phyloP scores from a whole-genome alignment of 75 land plant species.

The Isoetes taiwanensis region DNA sequence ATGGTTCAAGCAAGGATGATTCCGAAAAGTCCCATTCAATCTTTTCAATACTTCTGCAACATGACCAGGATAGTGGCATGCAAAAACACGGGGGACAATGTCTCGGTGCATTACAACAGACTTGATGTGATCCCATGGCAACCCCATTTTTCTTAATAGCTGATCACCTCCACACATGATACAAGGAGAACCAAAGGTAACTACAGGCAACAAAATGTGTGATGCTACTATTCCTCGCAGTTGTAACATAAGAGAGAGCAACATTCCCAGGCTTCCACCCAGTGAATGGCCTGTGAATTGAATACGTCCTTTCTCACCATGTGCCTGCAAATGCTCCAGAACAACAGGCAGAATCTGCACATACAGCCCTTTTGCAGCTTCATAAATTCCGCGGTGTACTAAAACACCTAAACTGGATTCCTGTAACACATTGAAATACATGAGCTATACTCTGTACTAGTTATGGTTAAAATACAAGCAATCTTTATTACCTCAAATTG shows the following conservation, averaged over 20 bases:
- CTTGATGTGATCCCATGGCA: constrained; percentile 57
- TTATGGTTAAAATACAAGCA: not conserved
- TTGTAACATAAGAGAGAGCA: constrained; percentile 69
- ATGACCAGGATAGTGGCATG: constrained; percentile 67
- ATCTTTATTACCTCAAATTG: constrained; percentile 56
- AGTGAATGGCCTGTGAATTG: constrained; percentile 94
- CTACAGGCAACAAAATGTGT: constrained; percentile 58
- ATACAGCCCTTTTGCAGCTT: constrained; percentile 82
- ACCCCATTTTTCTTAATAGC: constrained; percentile 43
- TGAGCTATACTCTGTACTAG: not conserved
- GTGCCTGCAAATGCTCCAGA: constrained; percentile 35
- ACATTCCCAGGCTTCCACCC: constrained; percentile 78
- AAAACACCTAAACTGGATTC: constrained; percentile 36
- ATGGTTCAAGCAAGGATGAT: constrained; percentile 58
- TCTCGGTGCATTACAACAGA: constrained; percentile 70
- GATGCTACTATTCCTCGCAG: constrained; percentile 43
- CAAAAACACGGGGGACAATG: constrained; percentile 83
- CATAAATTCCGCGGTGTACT: constrained; percentile 91
- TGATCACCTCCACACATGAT: constrained; percentile 84
- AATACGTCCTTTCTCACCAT: constrained; percentile 39
- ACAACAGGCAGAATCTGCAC: constrained; percentile 72
- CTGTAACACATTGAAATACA: constrained; percentile 15
- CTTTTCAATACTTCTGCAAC: constrained; percentile 64
- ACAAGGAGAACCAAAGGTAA: constrained; percentile 79
- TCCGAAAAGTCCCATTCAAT: constrained; percentile 61